Conservation (phyloP, 2,329 filamentous ascomycete species). For the Arachnomyces sp. region DNA sequence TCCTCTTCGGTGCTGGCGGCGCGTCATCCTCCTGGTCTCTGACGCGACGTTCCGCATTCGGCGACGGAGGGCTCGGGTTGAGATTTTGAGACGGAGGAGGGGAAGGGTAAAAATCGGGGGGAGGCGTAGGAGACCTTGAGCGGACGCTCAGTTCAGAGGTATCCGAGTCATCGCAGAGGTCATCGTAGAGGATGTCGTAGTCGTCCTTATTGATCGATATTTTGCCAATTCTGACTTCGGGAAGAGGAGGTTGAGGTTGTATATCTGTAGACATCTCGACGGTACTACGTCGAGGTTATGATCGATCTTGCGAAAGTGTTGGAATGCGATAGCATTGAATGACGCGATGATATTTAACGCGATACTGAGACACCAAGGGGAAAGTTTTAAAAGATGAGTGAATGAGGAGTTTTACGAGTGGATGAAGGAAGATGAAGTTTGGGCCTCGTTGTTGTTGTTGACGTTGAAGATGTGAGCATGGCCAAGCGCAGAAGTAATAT, state of each 20-base stretch:
- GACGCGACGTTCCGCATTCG: conserved; percentile 29
- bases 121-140: conserved; percentile 30
- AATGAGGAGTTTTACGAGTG: conserved; percentile 10
- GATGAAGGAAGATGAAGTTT: conserved; percentile 2
- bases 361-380: too few species aligned
- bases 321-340: too few species aligned
- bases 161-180: too few species aligned
- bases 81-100: conserved; percentile 36
- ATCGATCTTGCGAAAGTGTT: too few species aligned
- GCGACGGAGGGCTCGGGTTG: conserved; percentile 19
- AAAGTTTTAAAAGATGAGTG: too few species aligned
- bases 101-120: conserved; percentile 32
- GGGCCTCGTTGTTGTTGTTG: background rate
- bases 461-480: background rate
- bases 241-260: too few species aligned
- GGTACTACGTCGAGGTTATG: too few species aligned
- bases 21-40: conserved; percentile 48
- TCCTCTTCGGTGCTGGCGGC: conserved; percentile 67
- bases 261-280: too few species aligned
- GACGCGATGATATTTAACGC: conserved; percentile 1
- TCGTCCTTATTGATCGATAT: conserved; percentile 15
- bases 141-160: conserved; percentile 34
- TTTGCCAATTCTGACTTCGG: conserved; percentile 8
- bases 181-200: too few species aligned
- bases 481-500: background rate